Conservation (phyloP, 129 eudicot species). For the Chrysanthemum makinoi region DNA sequence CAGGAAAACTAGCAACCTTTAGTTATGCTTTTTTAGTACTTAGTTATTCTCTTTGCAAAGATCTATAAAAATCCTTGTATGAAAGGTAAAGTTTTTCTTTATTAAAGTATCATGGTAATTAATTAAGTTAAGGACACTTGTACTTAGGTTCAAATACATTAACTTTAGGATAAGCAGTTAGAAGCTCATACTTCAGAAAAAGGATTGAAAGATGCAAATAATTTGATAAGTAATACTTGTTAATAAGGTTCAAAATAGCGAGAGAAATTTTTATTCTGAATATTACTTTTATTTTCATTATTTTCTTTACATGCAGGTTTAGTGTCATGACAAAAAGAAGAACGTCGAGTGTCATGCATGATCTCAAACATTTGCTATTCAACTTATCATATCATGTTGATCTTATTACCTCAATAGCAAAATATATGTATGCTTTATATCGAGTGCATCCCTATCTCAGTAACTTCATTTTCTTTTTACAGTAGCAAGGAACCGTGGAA, state of each 20-base stretch:
- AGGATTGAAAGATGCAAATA: background rate
- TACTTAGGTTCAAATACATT: background rate
- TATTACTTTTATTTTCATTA: background rate
- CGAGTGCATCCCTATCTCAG: too few relatives aligned
- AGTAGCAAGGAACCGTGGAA: too few relatives aligned
- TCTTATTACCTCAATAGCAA: too few relatives aligned
- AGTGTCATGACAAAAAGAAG: background rate
- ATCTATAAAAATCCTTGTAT: background rate
- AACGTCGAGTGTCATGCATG: background rate
- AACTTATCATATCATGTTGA: too few relatives aligned
- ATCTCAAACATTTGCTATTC: too few relatives aligned
- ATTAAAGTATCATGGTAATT: background rate
- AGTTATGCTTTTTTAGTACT: background rate
- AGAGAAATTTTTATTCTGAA: too few relatives aligned
- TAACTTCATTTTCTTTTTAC: too few relatives aligned
- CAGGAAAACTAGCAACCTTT: conserved; percentile 6
- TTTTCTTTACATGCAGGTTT: background rate
- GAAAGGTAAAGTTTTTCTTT: background rate
- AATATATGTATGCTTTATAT: too few relatives aligned
- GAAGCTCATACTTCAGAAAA: background rate
- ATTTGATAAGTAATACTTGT: too few relatives aligned
- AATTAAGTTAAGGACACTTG: background rate
- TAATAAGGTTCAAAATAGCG: too few relatives aligned
- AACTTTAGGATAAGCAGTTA: background rate
- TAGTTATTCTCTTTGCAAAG: conserved; percentile 3